Evolutionary conservation across 306 rosid species (phyloP), one percentile per base, ranked within the genome.

Genomic region (Trifolium pratense): DNA sequence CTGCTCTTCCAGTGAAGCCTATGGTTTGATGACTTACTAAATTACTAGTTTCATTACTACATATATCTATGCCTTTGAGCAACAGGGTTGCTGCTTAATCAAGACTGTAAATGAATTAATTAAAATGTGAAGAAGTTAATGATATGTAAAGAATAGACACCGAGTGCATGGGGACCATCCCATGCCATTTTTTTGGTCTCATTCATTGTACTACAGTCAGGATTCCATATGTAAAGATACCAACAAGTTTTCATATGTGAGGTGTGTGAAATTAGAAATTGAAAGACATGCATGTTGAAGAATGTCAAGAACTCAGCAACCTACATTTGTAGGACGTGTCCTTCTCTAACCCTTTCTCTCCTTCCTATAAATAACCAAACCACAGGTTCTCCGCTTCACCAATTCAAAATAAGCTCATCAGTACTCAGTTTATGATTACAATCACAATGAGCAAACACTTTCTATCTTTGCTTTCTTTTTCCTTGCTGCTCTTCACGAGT

Each of bases 271-370:
- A 11, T 4, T 9, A 65, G 17, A 70, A 17, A 20, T 2, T 12
- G 29, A 32, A 26, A 25, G 69, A 17, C 89, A 86, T 88, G 87
- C 89, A 86, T 26, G 70, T 9, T 60, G 89, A 82, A 80, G 80
- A 80, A 32, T 86, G 92, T 79, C 87, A 34, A 37, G 2, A 46
- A 39, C 60, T 74, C 45, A 71, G n/a, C 10, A 55, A 36, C 40
- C 2, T 68, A 67, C 5, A 3, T 18, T 58, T n/a, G 4, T 6
- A 29, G 25, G 39, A 77, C 80, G 86, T 82, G 88, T 84, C 87
- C 45, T 7, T 37, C 70, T 0, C n/a, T 10, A n/a, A 0, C 12
- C n/a, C 1, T 17, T 65, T 2, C 23, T 11, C 20, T 18, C 56
- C 5, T 9, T 31, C 9, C 75, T 78, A 78, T 78, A 82, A 78